Percentiles rank a stretch among this genome's conserved stretches.
phyloP scores from a whole-genome alignment of 106 monocot species.

The Acorus gramineus region DNA sequence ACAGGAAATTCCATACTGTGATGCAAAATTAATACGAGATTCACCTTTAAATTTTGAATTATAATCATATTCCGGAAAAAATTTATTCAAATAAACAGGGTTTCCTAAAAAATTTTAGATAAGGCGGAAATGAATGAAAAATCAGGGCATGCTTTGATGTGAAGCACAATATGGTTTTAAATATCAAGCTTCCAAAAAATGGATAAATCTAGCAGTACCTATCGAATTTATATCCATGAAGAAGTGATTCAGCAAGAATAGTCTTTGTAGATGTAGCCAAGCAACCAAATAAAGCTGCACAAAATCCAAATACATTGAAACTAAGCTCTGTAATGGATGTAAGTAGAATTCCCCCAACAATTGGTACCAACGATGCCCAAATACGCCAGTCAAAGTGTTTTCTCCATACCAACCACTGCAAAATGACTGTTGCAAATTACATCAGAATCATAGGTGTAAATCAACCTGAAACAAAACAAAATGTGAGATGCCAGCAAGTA shows the following conservation, averaged over 20 bases:
- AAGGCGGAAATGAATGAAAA: no score
- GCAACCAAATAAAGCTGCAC: slow-evolving; percentile 92
- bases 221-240: slow-evolving; percentile 95
- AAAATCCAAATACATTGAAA: slow-evolving; percentile 84
- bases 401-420: slow-evolving; percentile 92
- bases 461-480: not conserved
- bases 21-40: no score
- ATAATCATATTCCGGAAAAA: no score
- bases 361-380: slow-evolving; percentile 83
- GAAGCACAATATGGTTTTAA: not conserved
- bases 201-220: slow-evolving; percentile 21
- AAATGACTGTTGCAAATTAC: slow-evolving; percentile 39
- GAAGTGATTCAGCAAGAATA: slow-evolving; percentile 87
- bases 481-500: not conserved
- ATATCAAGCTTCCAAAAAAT: not conserved
- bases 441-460: not conserved
- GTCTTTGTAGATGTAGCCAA: slow-evolving; percentile 95
- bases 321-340: slow-evolving; percentile 89
- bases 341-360: slow-evolving; percentile 88
- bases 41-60: no score
- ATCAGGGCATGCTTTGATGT: not conserved
- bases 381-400: slow-evolving; percentile 80
- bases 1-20: no score
- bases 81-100: no score
- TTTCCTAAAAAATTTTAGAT: no score